Base-by-base conservation (phyloP, 805 yeast genomes). In the Ogataea ganodermae region DNA sequence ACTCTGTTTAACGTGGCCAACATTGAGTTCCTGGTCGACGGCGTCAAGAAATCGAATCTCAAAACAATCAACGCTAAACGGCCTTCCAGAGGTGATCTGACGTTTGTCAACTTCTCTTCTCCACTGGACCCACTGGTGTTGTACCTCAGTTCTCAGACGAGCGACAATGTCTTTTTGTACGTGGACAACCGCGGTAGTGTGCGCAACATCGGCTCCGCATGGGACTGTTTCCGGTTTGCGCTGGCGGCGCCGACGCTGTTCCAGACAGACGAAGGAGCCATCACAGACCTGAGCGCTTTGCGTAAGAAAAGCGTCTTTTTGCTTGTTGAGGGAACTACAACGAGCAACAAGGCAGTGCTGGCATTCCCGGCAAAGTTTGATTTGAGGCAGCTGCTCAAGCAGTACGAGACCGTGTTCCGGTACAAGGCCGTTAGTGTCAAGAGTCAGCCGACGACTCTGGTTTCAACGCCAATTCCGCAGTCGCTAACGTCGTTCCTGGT, bases 281-380 rank as follows among this genome's bases (percentile, higher is more conserved):
- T 47, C 14, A 41, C 32, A 10, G 66, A 63, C 32, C 46, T 68
- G 18, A 36, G 56, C 1, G 53, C 61, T 23, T 58, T 66, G 17
- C 61, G 63, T 3, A 70, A 73, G n/a, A 74, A 76, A 35, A 68
- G 73, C 0, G 72, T 81, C 3, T 83, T 76, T 44, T 55, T 86
- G 18, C 80, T 89, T 48, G 73, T 84, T 2, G 97, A 90, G 60
- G 96, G 96, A 0, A 87, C 96, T 0, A 75, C 96, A 0, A 81
- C 96, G 0, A 92, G 91, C 61, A 94, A 95, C 42, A 82, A 83
- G 51, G 82, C 90, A 0, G 61, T 91, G 1, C 72, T 91, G 51
- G 81, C 89, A 3, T 77, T 86, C 46, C 68, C 70, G 28, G 40
- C 49, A 4, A 48, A 60, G 3, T 61, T 69, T 14, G 58, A 57